Evolutionary conservation across 2,329 filamentous ascomycete species (phyloP), one percentile per base, ranked within the genome.

Genomic region (Malbranchea cinnamomea): DNA sequence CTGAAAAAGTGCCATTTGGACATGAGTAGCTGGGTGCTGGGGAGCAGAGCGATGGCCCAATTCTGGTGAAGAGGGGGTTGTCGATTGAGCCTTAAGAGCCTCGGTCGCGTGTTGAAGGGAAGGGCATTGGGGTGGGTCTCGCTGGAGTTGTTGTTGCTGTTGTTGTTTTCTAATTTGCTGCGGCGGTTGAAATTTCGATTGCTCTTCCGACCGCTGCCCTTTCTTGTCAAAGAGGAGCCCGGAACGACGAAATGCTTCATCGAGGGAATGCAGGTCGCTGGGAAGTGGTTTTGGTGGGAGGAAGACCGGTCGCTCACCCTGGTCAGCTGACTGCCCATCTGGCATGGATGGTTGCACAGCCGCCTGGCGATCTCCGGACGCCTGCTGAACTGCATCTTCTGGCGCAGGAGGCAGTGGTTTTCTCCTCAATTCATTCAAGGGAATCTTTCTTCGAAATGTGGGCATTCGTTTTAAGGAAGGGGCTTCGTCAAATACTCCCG

Each of bases 331-430:
- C 19, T 28, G n/a, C n/a, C n/a, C n/a, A n/a, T n/a, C n/a, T 28
- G 22, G 10, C 20, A 8, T 27, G 6, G 6, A n/a, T 26, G 7
- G 7, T 26, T 26, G 6, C 23, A 15, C 20, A 13, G 22, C 21
- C 22, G 28, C 21, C 7, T 24, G 28, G n/a, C n/a, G n/a, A n/a
- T n/a, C n/a, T n/a, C n/a, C n/a, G n/a, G n/a, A n/a, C n/a, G n/a
- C n/a, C n/a, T n/a, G n/a, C n/a, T n/a, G n/a, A n/a, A 51, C 31
- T 28, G 42, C 39, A 21, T 48, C 43, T 2, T 43, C 40, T 15
- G 56, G 56, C 13, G 52, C 52, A 4, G 48, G 42, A 10, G 57
- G 57, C 4, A 60, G 45, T 5, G 56, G 54, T 29, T 60, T 60
- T 31, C 58, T 54, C 32, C 41, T 50, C 12, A 49, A 32, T 13